Conservation (phyloP, 2,329 filamentous ascomycete species). For the Fusarium liriodendri region DNA sequence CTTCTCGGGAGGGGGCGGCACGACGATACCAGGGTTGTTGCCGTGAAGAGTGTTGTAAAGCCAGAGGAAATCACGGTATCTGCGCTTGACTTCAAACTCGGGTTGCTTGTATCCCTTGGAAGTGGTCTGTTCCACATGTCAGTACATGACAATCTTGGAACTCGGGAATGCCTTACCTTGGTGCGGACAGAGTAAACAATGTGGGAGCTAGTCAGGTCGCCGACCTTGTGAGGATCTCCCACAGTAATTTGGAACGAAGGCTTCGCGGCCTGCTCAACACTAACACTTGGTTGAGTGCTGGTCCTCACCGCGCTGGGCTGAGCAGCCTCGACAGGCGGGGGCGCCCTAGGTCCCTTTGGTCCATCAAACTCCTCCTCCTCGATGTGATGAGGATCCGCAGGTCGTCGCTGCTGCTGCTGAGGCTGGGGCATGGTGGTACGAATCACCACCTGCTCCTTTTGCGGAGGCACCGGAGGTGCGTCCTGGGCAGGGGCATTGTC, state of each 20-base stretch:
- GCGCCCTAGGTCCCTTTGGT: constrained; percentile 67
- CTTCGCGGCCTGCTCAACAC: constrained; percentile 92
- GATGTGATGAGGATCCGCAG: constrained; percentile 71
- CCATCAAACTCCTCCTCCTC: constrained; percentile 76
- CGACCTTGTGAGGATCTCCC: constrained; percentile 97
- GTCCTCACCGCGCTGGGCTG: constrained; percentile 62
- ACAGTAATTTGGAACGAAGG: constrained; percentile 91
- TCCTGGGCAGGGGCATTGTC: constrained; percentile 52
- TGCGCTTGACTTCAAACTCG: constrained; percentile 92
- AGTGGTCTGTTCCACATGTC: constrained; percentile 72
- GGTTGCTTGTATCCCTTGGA: constrained; percentile 95
- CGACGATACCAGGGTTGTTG: constrained; percentile 94
- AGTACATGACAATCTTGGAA: not conserved
- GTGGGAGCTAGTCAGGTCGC: constrained; percentile 94
- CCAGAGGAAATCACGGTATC: constrained; percentile 98
- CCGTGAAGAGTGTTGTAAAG: constrained; percentile 94
- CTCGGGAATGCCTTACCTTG: constrained; percentile 67
- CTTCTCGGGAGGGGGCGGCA: constrained; percentile 96
- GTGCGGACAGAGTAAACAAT: constrained; percentile 97
- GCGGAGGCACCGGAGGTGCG: constrained; percentile 75
- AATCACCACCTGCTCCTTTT: constrained; percentile 73
- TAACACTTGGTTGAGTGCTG: constrained; percentile 80
- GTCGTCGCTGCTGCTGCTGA: constrained; percentile 57
- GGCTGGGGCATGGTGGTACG: constrained; percentile 65
- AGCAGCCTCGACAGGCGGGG: constrained; percentile 72